Conservation (phyloP, 805 yeast genomes). For the Lipomyces yamadae region DNA sequence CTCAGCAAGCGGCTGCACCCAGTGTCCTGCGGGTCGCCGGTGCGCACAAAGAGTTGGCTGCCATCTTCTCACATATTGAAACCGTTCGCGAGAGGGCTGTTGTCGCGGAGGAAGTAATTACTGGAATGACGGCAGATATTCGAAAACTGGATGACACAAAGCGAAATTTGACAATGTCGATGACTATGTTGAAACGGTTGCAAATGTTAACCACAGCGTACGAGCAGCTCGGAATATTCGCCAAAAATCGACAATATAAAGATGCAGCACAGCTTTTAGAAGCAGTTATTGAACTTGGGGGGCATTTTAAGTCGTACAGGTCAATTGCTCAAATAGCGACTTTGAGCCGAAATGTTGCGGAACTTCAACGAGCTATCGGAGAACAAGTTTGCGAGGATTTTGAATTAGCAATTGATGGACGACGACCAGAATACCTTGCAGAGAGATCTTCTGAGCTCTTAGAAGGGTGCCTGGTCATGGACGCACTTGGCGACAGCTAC, state of each 20-base stretch:
- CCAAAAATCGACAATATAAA: conserved; percentile 53
- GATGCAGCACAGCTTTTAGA: conserved; percentile 66
- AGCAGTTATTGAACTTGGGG: conserved; percentile 74
- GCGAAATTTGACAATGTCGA: conserved; percentile 77
- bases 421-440: conserved; percentile 43
- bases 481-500: conserved; percentile 61
- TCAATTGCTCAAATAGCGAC: conserved; percentile 79
- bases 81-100: conserved; percentile 56
- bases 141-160: conserved; percentile 80
- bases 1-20: conserved; percentile 35
- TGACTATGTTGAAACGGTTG: conserved; percentile 83
- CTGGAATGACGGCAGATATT: conserved; percentile 74
- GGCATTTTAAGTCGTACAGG: conserved; percentile 77
- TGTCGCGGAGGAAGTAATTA: conserved; percentile 64
- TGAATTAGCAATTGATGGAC: conserved; percentile 54
- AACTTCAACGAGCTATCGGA: conserved; percentile 63
- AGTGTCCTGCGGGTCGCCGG: conserved; percentile 34
- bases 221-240: conserved; percentile 58
- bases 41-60: conserved; percentile 32
- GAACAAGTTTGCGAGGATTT: conserved; percentile 78
- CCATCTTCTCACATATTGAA: conserved; percentile 47
- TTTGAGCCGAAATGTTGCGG: conserved; percentile 62
- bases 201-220: conserved; percentile 84
- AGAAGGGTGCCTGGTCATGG: conserved; percentile 76
- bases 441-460: conserved; percentile 40